phyloP scores from a whole-genome alignment of 208 protist species.

The Giardia muris region DNA sequence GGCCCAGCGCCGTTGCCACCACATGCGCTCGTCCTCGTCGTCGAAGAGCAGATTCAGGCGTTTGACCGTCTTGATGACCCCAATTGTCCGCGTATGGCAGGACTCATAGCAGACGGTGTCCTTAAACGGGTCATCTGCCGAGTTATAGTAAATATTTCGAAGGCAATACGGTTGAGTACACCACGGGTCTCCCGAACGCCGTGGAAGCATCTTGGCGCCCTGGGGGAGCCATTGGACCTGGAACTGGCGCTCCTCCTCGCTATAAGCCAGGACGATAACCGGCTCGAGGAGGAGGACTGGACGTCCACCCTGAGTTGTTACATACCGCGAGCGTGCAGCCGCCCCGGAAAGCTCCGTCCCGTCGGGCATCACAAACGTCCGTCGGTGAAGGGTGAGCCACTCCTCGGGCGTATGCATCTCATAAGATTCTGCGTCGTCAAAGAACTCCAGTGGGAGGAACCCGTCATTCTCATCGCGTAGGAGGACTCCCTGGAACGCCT shows the following conservation, averaged over 20 bases:
- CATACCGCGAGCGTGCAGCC: background rate
- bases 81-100: background rate
- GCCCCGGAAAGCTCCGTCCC: background rate
- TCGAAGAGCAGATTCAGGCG: conserved; percentile 13
- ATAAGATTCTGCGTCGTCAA: background rate
- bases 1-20: background rate
- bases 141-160: background rate
- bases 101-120: background rate
- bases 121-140: background rate
- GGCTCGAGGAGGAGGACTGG: background rate
- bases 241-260: background rate
- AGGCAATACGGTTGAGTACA: background rate
- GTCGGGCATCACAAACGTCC: background rate
- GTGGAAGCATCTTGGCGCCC: background rate
- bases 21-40: conserved; percentile 6
- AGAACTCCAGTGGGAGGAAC: background rate
- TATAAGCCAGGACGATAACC: background rate
- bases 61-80: background rate
- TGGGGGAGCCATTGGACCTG: background rate
- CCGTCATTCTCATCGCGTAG: background rate
- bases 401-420: conserved; percentile 10
- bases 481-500: background rate
- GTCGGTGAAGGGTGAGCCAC: background rate
- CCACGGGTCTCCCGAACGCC: background rate
- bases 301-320: background rate